Evolutionary conservation across 192 early-diverging fungal genomes (phyloP).

Genomic region (Lunasporangiospora selenospora): DNA sequence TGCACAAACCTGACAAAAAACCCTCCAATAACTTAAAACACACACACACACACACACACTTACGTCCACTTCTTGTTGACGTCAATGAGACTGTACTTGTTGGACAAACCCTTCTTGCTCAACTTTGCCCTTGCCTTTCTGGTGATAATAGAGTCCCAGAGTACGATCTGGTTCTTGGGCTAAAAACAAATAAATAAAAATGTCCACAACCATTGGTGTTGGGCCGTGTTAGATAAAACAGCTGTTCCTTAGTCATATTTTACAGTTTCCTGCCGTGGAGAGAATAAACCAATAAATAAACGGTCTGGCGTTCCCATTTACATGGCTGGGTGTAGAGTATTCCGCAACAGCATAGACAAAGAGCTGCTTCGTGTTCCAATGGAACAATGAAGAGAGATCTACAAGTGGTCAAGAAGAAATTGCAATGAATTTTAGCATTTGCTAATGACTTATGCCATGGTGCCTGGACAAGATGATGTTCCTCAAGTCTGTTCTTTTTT

Average conservation of each 20-base stretch:
- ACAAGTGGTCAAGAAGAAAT: neutral
- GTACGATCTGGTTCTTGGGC: slow-evolving; percentile 73
- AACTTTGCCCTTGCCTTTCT: slow-evolving; percentile 71
- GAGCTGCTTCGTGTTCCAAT: slow-evolving; percentile 93
- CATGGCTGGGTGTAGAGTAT: slow-evolving; percentile 72
- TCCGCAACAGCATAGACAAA: slow-evolving; percentile 83
- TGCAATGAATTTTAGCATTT: too few relatives aligned
- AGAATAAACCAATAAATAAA: too few relatives aligned
- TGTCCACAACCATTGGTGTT: too few relatives aligned
- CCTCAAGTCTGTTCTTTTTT: too few relatives aligned
- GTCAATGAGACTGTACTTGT: slow-evolving; percentile 78
- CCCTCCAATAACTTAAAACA: neutral
- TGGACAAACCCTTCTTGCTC: slow-evolving; percentile 55
- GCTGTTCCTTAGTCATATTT: neutral
- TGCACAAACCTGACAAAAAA: neutral
- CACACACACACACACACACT: slow-evolving; percentile 6
- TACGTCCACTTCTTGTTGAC: slow-evolving; percentile 73
- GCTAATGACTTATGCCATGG: too few relatives aligned
- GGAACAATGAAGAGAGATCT: slow-evolving; percentile 82
- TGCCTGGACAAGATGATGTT: too few relatives aligned
- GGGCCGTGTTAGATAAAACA: too few relatives aligned
- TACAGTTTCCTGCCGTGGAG: too few relatives aligned
- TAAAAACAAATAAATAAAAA: slow-evolving; percentile 32
- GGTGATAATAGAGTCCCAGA: slow-evolving; percentile 87
- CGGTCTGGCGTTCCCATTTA: slow-evolving; percentile 50